These are phyloP conservation scores for Boletus tylopilopsis DNA, from an alignment of 768 basidiomycete species.

Conservation along the genomic window DNA sequence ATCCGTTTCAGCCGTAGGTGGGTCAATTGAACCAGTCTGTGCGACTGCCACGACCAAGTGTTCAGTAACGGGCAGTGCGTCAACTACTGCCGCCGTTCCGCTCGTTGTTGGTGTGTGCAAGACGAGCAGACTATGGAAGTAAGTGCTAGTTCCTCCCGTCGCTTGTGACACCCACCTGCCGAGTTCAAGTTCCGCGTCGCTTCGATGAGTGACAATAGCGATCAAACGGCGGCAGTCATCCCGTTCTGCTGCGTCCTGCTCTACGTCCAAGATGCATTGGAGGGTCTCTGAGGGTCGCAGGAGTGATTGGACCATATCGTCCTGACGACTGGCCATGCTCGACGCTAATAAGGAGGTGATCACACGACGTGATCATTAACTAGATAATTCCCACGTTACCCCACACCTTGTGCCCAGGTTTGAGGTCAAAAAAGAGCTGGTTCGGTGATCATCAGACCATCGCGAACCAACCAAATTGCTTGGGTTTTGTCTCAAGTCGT, in stretches of 20 bases:
- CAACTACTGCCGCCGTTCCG: conserved; percentile 3
- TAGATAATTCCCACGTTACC: conserved; percentile 27
- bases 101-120: conserved; percentile 1
- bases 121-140: conserved; percentile 17
- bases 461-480: no score
- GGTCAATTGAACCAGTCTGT: conserved; percentile 45
- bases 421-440: neutral
- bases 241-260: conserved; percentile 13
- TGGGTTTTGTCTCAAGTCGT: no score
- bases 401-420: no score
- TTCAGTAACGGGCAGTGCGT: conserved; percentile 48
- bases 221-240: conserved; percentile 21
- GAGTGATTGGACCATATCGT: conserved; percentile 18
- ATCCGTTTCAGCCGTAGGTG: conserved; percentile 20
- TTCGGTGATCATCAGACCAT: no score
- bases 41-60: conserved; percentile 54
- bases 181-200: conserved; percentile 52
- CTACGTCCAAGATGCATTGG: conserved; percentile 41
- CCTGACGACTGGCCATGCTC: conserved; percentile 11
- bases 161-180: conserved; percentile 43
- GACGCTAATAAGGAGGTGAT: neutral
- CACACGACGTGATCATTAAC: conserved; percentile 9
- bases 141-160: neutral
- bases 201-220: conserved; percentile 49
- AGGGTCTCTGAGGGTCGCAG: conserved; percentile 45